A percentile compares a stretch with the other conserved stretches of the same genome.
Conservation (phyloP, 176 grass and related monocot genomes). For the Cocos nucifera region DNA sequence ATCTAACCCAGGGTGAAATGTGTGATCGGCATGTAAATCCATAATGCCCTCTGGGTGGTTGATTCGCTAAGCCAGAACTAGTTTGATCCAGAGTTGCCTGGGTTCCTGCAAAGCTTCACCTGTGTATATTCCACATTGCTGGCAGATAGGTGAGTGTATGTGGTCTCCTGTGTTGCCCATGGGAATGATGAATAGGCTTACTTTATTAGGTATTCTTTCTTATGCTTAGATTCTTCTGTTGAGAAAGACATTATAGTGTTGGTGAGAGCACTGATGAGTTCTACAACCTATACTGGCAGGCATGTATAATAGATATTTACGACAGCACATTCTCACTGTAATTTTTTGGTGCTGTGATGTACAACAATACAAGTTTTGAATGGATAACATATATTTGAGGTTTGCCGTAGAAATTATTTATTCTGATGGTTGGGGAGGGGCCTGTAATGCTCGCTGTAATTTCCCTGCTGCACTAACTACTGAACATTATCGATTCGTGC, state of each 20-base stretch:
- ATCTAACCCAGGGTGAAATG: background rate
- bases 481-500: no score
- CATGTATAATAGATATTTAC: slow-evolving; percentile 24
- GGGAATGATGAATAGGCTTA: slow-evolving; percentile 27
- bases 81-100: background rate
- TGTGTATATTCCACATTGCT: slow-evolving; percentile 15
- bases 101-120: background rate
- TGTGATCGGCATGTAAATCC: background rate
- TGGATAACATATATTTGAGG: background rate
- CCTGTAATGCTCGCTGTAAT: no score
- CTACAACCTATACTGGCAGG: background rate
- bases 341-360: slow-evolving; percentile 21
- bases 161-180: slow-evolving; percentile 18
- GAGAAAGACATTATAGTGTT: slow-evolving; percentile 20
- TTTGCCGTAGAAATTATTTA: no score
- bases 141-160: slow-evolving; percentile 27
- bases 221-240: slow-evolving; percentile 12
- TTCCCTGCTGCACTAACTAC: no score
- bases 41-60: background rate
- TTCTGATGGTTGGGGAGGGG: no score
- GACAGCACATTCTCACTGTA: slow-evolving; percentile 18
- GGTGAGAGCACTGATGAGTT: slow-evolving; percentile 10
- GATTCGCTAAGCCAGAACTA: background rate
- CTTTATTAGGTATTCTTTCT: slow-evolving; percentile 33
- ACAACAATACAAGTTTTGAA: slow-evolving; percentile 29